Base-by-base conservation (phyloP, 177 flowering plant species). In the Vitis hybrid region DNA sequence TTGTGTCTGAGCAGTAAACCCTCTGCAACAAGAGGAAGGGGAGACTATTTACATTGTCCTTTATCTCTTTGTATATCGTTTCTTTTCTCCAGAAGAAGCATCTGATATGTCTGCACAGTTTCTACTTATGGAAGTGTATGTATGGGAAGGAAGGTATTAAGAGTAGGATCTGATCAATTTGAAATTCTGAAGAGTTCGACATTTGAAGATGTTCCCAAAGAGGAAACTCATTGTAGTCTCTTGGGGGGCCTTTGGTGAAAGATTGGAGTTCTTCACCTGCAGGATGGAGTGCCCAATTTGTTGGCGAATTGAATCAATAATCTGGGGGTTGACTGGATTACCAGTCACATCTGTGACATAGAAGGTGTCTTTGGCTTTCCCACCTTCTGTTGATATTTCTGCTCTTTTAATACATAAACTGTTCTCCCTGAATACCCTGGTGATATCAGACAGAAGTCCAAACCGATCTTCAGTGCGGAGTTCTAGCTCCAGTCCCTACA, bases 371-470 rank as follows among this genome's bases (percentile, higher is more conserved):
- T 70, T 75, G 26, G 93, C 97, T 74, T 85, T 85, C 50, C 93
- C 90, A 18, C 80, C 75, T 74, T 79, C 81, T 16, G 98, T 92
- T 19, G 90, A 78, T 45, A 94, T 86, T 69, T 88, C 92, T 49
- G 98, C 98, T 75, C 97, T 81, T 61, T 67, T 86, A 61, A 92
- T 81, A 56, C 75, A 74, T 71, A 94, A 72, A 56, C 98, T 80
- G 73, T 94, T 88, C 80, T 94, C 97, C 34, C 97, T 82, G 70
- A 94, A 88, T 60, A 86, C 77, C 78, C 97, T 78, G 14, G 97
- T 94, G 29, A 94, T 82, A 39, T 94, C 98, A 0, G 98, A 91
- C 22, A 95, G 78, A 51, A 93, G 96, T 10, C 99, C 99, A 50
- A 87, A 74, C 18, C 93, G 77, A 73, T 93, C 97, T 31, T 85